phyloP scores from a whole-genome alignment of 169 alveolate genomes.

The Plasmodium reichenowi region DNA sequence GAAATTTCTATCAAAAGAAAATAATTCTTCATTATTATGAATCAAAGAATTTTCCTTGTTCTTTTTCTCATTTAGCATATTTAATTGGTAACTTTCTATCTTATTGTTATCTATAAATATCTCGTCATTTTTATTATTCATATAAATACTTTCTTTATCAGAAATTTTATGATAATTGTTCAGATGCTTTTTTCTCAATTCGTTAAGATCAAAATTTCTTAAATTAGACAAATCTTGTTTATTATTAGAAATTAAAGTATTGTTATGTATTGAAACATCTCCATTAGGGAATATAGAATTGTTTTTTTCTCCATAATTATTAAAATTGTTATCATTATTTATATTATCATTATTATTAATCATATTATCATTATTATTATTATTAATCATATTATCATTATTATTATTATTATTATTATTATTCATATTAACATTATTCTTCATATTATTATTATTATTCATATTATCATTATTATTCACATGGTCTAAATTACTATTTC shows the following conservation, averaged over 20 bases:
- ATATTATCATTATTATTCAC: background rate
- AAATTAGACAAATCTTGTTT: conserved; percentile 21
- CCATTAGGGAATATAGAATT: background rate
- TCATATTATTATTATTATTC: background rate
- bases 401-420: background rate
- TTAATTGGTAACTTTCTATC: conserved; percentile 28
- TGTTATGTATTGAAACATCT: background rate
- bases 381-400: background rate
- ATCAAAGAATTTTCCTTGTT: conserved; percentile 15
- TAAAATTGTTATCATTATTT: background rate
- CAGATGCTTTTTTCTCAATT: conserved; percentile 39
- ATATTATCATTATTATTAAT: background rate
- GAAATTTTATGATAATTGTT: conserved; percentile 10
- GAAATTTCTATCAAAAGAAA: conserved; percentile 34
- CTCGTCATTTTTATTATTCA: conserved; percentile 9
- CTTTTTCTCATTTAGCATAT: conserved; percentile 35
- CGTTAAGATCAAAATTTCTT: conserved; percentile 34
- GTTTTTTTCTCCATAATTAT: background rate
- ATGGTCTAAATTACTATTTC: background rate
- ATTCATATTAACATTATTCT: background rate
- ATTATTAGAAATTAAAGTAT: conserved; percentile 5
- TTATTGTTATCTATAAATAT: conserved; percentile 9
- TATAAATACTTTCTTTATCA: conserved; percentile 14
- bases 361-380: background rate
- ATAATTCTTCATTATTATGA: conserved; percentile 49